A percentile compares a stretch with the other conserved stretches of the same genome.
Evolutionary conservation across 1,284 basidiomycete genomes (phyloP).

Genomic region (Pseudozyma sp.): DNA sequence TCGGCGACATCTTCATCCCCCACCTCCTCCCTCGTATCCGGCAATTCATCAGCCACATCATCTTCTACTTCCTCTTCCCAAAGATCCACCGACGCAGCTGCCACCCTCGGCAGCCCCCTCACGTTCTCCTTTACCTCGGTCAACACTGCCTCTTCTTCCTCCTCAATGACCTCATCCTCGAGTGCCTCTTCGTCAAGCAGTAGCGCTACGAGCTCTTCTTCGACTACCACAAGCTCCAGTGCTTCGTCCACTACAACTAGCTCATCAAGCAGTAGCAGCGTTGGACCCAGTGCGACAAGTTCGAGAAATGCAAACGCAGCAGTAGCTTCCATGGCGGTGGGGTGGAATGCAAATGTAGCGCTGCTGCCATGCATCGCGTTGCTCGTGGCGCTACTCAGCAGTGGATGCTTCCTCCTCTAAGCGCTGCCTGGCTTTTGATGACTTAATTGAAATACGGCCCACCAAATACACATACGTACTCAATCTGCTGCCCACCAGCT

Average conservation of each 20-base stretch:
- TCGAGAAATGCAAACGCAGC: constrained; percentile 18
- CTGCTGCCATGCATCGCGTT: constrained; percentile 16
- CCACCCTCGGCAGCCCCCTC: constrained; percentile 32
- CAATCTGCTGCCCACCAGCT: not conserved
- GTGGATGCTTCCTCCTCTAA: constrained; percentile 45
- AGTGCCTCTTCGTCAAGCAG: not conserved
- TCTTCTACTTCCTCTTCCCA: constrained; percentile 7
- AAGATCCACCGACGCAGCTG: constrained; percentile 34
- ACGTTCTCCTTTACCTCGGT: constrained; percentile 32
- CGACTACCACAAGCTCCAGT: constrained; percentile 3
- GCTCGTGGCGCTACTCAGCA: constrained; percentile 26
- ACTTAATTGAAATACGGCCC: not conserved
- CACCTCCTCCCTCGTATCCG: constrained; percentile 4
- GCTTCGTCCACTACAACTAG: constrained; percentile 6
- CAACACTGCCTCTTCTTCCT: constrained; percentile 16
- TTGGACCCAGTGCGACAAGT: constrained; percentile 4
- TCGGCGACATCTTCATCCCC: not conserved
- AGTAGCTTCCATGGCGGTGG: not conserved
- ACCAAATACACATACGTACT: not conserved
- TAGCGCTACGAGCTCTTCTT: not conserved
- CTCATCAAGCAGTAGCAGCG: not conserved
- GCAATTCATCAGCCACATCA: constrained; percentile 4
- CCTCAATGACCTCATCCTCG: constrained; percentile 10
- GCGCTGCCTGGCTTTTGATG: not conserved
- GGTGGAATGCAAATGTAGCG: constrained; percentile 6